Base-by-base conservation (phyloP, 2,329 filamentous ascomycete genomes). In the Zymoseptoria tritici region DNA sequence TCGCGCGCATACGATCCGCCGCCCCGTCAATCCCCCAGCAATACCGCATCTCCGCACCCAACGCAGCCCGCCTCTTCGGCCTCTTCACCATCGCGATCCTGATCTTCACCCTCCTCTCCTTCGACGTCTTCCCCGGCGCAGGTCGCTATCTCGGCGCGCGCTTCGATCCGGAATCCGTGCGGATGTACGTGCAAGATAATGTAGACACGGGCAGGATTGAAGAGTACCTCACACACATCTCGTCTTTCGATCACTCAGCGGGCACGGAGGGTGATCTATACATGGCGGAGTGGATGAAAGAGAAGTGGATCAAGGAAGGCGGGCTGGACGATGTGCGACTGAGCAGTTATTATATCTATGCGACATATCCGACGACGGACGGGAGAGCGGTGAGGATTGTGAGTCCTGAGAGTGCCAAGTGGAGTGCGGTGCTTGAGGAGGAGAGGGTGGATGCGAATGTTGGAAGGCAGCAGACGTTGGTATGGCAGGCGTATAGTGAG, bases 201-300 rank as follows among this genome's bases (percentile, higher is more conserved):
- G 83, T 96, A 65, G 87, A 95, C 69, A 79, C 84, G 57, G 80
- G 81, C 26, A 64, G 73, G 54, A 80, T 81, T 72, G 83, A 85
- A 64, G 86, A 89, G 49, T 89, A 89, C 60, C 77, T 96, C 61
- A 79, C 83, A 68, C 88, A 92, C 70, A 85, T 93, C 63, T 93
- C 91, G 4, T 83, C 83, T 58, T 96, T 90, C 72, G 89, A 94
- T 62, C 94, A 97, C 74, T 81, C 97, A 63, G 94, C 91, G 2
- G 94, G 94, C n/a, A 96, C 91, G 2, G 88, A 96, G 76, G 94
- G 94, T 54, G 93, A 95, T 76, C 91, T 88, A 68, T 89, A 88
- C 52, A 81, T 96, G 57, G 93, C 90, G 7, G 83, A 90, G 77
- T 95, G 92, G 79, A 85, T 97, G 57, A 83, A 92, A 74, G 85